Base-by-base conservation (phyloP, 108 stramenopile species). In the Skeletonema marinoi region DNA sequence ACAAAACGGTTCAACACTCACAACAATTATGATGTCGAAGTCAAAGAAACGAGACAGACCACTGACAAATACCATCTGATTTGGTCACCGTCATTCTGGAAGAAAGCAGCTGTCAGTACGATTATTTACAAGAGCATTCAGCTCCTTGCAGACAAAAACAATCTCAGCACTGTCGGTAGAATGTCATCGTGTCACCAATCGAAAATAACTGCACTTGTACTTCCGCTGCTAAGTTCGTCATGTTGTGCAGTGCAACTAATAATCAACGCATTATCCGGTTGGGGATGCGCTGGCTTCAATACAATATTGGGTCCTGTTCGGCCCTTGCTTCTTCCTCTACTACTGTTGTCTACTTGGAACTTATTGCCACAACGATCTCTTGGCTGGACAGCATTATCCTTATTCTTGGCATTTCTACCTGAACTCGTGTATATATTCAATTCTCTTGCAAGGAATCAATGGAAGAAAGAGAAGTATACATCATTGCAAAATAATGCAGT, bases 281-380 rank as follows among this genome's bases (percentile, higher is more conserved):
- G 81, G 31, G 80, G 82, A 39, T 96, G 96, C 67, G 90, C 92
- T 19, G 93, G 93, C 48, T 96, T 93, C 75, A 96, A 96, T 62
- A 88, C 88, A 7, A 32, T 62, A 41, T 72, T 96, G 46, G 96
- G 96, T 60, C 68, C 82, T 7, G 32, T 84, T 9, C 75, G 74
- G 25, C 68, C 70, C 19, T 48, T 73, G 63, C 71, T 80, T 0
- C 59, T 56, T 56, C 44, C 70, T 19, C 44, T 70, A 33, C 42
- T 67, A 58, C 33, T 74, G 6, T 17, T 87, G 0, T 78, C 78
- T 21, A 81, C 84, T 39, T 67, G 66, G 70, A 77, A 71, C 32
- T 46, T 65, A 51, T 3, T 64, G 25, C 73, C 46, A 13, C 58
- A 76, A 29, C 54, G 80, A 80, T 41, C 68, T 9, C 21, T 56